Conservation (phyloP, 768 basidiomycete genomes). For the Paxillus rubicundulus region DNA sequence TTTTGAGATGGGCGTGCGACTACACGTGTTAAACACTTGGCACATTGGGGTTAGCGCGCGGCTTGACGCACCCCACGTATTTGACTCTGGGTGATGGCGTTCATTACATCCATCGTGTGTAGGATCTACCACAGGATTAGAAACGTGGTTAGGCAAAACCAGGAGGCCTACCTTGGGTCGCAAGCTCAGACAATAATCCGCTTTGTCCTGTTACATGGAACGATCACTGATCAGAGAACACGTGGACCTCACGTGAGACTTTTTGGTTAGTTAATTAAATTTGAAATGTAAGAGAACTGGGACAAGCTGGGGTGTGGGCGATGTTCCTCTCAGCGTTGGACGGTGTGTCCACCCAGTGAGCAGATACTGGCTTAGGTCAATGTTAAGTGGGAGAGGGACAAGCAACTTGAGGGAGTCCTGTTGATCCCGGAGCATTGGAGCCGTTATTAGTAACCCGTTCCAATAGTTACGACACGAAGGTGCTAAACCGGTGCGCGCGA, state of each 20-base stretch:
- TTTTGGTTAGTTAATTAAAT: slow-evolving; percentile 2
- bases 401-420: not conserved
- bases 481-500: slow-evolving; percentile 32
- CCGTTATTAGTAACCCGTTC: slow-evolving; percentile 27
- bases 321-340: not conserved
- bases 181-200: too few species aligned
- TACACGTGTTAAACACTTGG: slow-evolving; percentile 27
- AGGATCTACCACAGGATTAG: not conserved
- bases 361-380: not conserved
- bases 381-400: not conserved
- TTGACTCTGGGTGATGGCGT: not conserved
- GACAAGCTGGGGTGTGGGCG: not conserved
- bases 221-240: slow-evolving; percentile 4
- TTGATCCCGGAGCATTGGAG: not conserved
- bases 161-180: too few species aligned
- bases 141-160: not conserved
- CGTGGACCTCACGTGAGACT: not conserved
- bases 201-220: not conserved
- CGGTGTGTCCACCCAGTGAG: not conserved
- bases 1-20: slow-evolving; percentile 31
- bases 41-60: slow-evolving; percentile 31
- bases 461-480: slow-evolving; percentile 31
- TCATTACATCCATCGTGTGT: too few species aligned
- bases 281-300: not conserved
- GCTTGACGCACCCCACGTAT: not conserved